phyloP scores from a whole-genome alignment of 257 asterid genomes.

The Knoxia roxburghii region DNA sequence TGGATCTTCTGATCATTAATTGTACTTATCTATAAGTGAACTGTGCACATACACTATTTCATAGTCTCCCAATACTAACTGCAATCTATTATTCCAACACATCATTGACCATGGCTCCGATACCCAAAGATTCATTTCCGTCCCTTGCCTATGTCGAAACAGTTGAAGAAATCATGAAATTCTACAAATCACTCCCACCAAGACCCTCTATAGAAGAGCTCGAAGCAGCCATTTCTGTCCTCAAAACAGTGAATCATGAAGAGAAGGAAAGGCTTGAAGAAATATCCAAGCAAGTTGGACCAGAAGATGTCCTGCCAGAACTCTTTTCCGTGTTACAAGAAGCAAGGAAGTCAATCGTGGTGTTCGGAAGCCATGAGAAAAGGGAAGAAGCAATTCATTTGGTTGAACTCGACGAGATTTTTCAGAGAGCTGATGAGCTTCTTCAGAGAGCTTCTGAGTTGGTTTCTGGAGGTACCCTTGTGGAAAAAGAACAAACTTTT shows the following conservation, averaged over 20 bases:
- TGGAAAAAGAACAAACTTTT: constrained; percentile 19
- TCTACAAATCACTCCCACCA: constrained; percentile 58
- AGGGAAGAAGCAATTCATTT: constrained; percentile 56
- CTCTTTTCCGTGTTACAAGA: constrained; percentile 45
- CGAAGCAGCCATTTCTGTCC: constrained; percentile 60
- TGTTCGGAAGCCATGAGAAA: constrained; percentile 46
- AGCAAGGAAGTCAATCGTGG: constrained; percentile 40
- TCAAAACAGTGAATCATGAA: constrained; percentile 44
- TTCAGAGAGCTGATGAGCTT: constrained; percentile 48
- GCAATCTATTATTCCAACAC: background rate
- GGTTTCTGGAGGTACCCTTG: constrained; percentile 39
- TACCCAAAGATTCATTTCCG: constrained; percentile 30
- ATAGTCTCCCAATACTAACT: background rate
- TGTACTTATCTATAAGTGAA: background rate
- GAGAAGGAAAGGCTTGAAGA: constrained; percentile 41
- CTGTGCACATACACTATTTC: no score
- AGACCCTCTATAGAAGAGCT: constrained; percentile 61
- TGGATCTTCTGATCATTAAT: background rate
- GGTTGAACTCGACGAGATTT: constrained; percentile 50
- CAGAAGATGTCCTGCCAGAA: constrained; percentile 43
- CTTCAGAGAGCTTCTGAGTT: constrained; percentile 54
- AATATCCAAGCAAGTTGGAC: constrained; percentile 35
- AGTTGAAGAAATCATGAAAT: constrained; percentile 54
- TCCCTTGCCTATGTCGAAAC: constrained; percentile 26
- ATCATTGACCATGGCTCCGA: constrained; percentile 35